Evolutionary conservation across 2,329 filamentous ascomycete genomes (phyloP).

Genomic region (Didymella arachidicola): DNA sequence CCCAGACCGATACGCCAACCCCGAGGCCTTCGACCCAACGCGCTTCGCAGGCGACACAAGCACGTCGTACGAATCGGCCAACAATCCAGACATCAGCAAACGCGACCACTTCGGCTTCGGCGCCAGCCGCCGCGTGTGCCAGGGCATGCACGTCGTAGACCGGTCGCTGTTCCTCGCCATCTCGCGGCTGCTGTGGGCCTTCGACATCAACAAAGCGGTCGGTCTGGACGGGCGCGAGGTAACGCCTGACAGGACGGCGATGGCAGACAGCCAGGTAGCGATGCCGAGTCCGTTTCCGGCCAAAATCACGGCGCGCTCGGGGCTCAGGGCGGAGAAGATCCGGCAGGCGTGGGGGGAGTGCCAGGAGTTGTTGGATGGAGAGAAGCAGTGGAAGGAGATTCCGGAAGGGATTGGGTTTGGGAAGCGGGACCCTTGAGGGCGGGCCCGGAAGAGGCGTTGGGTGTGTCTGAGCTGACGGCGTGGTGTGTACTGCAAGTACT

Average conservation of each 20-base stretch:
- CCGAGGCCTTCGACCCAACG: neutral
- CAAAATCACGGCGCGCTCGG: conserved; percentile 19
- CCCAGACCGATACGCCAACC: neutral
- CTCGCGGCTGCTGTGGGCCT: conserved; percentile 42
- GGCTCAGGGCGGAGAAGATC: conserved; percentile 18
- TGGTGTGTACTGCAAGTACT: too few species aligned
- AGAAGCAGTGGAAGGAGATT: neutral
- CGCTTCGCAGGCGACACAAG: neutral
- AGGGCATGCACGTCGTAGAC: conserved; percentile 44
- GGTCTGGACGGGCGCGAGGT: too few species aligned
- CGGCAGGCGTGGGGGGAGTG: conserved; percentile 24
- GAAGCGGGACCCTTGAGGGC: too few species aligned
- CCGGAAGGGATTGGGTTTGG: neutral
- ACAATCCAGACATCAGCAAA: neutral
- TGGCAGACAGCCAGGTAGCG: neutral
- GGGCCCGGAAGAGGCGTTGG: too few species aligned
- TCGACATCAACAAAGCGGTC: conserved; percentile 24
- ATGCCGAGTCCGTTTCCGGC: neutral
- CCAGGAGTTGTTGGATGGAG: neutral
- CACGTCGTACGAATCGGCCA: neutral
- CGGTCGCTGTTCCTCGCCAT: conserved; percentile 35
- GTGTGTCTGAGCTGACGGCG: too few species aligned
- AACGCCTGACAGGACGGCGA: too few species aligned
- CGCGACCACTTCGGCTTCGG: conserved; percentile 48
- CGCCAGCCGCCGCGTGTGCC: conserved; percentile 45